Evolutionary conservation across 2,329 filamentous ascomycete genomes (phyloP).

Genomic region (Colletotrichum brevisporum): DNA sequence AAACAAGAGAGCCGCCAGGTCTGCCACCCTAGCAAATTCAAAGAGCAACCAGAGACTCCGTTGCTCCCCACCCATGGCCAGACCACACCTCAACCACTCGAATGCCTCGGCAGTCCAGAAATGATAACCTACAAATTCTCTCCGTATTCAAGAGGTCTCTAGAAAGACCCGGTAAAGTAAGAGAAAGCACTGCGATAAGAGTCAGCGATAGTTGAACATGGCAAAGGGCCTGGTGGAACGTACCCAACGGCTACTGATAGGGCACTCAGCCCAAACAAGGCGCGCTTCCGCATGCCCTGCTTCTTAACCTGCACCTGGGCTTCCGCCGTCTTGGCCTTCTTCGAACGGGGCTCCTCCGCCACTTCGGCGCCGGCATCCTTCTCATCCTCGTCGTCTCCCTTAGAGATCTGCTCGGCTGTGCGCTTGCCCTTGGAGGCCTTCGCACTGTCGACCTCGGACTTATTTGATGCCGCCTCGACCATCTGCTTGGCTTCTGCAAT

Average conservation of each 20-base stretch:
- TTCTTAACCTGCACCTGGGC: constrained; percentile 78
- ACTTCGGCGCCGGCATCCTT: constrained; percentile 56
- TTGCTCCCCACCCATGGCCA: constrained; percentile 17
- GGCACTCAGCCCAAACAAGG: constrained; percentile 87
- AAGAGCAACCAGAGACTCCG: constrained; percentile 26
- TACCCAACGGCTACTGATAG: constrained; percentile 87
- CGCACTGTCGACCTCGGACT: constrained; percentile 47
- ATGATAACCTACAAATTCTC: background rate
- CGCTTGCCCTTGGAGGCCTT: constrained; percentile 73
- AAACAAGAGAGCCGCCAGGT: constrained; percentile 34
- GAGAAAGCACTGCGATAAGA: constrained; percentile 58
- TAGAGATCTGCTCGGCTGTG: constrained; percentile 79
- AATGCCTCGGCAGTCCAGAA: constrained; percentile 15
- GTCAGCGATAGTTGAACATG: constrained; percentile 36
- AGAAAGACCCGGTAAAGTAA: constrained; percentile 67
- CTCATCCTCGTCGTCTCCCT: constrained; percentile 71
- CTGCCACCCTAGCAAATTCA: constrained; percentile 23
- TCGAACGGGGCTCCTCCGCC: constrained; percentile 67
- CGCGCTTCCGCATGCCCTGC: constrained; percentile 87
- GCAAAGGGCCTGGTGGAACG: background rate
- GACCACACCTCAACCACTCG: constrained; percentile 18
- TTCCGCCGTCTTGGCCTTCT: constrained; percentile 83
- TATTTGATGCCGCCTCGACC: constrained; percentile 77
- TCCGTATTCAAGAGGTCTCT: constrained; percentile 39
- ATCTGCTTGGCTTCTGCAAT: constrained; percentile 89